Base-by-base conservation (phyloP, 1,284 basidiomycete species). In the Phenoliferia sp. region DNA sequence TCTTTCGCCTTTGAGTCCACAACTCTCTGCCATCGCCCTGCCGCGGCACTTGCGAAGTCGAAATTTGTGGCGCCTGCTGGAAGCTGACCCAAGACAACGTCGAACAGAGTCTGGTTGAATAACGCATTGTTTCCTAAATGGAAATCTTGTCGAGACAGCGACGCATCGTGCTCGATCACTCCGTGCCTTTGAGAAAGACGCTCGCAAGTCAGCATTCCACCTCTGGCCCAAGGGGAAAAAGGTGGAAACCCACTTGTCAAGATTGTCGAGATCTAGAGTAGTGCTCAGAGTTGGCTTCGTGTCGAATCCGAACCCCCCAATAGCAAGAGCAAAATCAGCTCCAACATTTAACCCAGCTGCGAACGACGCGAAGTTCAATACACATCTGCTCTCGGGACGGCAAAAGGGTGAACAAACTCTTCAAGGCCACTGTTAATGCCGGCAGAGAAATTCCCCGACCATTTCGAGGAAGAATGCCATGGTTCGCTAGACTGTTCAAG, bases 141-240 rank as follows among this genome's bases (percentile, higher is more conserved):
- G 31, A 33, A 57, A 33, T 57, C 55, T 22, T 17, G 29, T 19
- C 55, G 55, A 33, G 31, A 33, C 31, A 57, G 55, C 3, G 31
- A 33, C 17, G 55, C 55, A n/a, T 57, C 55, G 55, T 57, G 55
- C 55, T 57, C 55, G 31, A 57, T 57, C 31, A 57, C 55, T 16
- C 55, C 55, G 32, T 57, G 55, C 16, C 55, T 57, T 10, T 6
- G 28, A 22, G 55, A 57, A 33, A 17, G 6, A 31, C 3, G 55
- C n/a, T n/a, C n/a, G n/a, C n/a, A n/a, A n/a, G n/a, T n/a, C n/a
- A n/a, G n/a, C n/a, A n/a, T n/a, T n/a, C n/a, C n/a, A n/a, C n/a
- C n/a, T n/a, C n/a, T n/a, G n/a, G n/a, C n/a, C n/a, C n/a, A n/a
- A n/a, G n/a, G n/a, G n/a, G n/a, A n/a, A n/a, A n/a, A n/a, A n/a